Conservation (phyloP, 345 rosid species). For the Populus pruinosa region DNA sequence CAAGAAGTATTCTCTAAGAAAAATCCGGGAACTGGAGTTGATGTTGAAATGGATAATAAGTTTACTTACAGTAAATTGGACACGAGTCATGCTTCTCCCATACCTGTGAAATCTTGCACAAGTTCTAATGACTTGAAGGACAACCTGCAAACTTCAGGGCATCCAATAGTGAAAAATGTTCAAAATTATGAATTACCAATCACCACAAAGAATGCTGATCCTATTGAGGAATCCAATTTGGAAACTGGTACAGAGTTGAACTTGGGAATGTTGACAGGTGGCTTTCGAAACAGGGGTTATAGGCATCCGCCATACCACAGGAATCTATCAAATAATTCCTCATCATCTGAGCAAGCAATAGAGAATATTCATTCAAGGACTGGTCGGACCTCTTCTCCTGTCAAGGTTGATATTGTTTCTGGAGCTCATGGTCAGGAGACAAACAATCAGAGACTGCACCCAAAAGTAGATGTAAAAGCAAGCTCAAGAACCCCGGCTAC, state of each 20-base stretch:
- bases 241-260: slow-evolving; percentile 42
- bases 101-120: slow-evolving; percentile 3
- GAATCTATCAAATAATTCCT: slow-evolving; percentile 27
- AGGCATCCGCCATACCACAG: slow-evolving; percentile 44
- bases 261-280: slow-evolving; percentile 50
- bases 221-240: slow-evolving; percentile 26
- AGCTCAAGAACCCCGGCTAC: slow-evolving; percentile 26
- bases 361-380: slow-evolving; percentile 27
- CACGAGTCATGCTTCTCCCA: slow-evolving; percentile 13
- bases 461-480: slow-evolving; percentile 22
- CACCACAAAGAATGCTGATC: slow-evolving; percentile 29
- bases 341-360: slow-evolving; percentile 29
- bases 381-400: slow-evolving; percentile 26
- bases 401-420: slow-evolving; percentile 17
- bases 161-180: slow-evolving; percentile 29
- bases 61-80: slow-evolving; percentile 1
- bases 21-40: slow-evolving; percentile 10
- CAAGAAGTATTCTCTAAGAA: slow-evolving; percentile 7
- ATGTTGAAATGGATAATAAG: slow-evolving; percentile 9
- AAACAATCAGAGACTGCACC: slow-evolving; percentile 22
- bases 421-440: slow-evolving; percentile 32
- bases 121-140: not conserved
- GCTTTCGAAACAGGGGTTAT: slow-evolving; percentile 44
- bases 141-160: slow-evolving; percentile 7
- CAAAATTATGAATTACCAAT: not conserved